Evolutionary conservation across 2,329 filamentous ascomycete genomes (phyloP).

Genomic region (Cladophialophora chaetospira): DNA sequence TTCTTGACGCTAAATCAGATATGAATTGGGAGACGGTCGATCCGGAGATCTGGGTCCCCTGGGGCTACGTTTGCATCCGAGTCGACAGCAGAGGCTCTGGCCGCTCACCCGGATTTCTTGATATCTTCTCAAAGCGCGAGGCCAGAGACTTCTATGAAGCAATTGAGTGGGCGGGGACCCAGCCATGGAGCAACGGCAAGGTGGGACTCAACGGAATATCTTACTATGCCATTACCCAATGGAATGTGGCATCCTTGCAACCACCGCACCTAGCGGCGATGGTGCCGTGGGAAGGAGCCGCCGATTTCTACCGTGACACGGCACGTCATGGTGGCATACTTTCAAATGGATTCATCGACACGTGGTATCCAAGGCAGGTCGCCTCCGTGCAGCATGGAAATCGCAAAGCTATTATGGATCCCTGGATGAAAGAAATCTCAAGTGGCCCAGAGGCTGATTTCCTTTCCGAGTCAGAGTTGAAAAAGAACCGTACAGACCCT

Average conservation of each 20-base stretch:
- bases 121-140: slow-evolving; percentile 48
- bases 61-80: slow-evolving; percentile 37
- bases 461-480: slow-evolving; percentile 38
- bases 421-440: slow-evolving; percentile 49
- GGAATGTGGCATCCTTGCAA: slow-evolving; percentile 45
- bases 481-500: slow-evolving; percentile 44
- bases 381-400: slow-evolving; percentile 68
- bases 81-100: slow-evolving; percentile 35
- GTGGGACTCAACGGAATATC: slow-evolving; percentile 50
- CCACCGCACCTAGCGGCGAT: slow-evolving; percentile 48
- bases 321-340: slow-evolving; percentile 64
- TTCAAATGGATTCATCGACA: slow-evolving; percentile 59
- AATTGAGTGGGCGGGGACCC: slow-evolving; percentile 45
- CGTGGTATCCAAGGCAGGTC: slow-evolving; percentile 53
- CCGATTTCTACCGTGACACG: slow-evolving; percentile 53
- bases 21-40: slow-evolving; percentile 49
- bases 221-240: slow-evolving; percentile 46
- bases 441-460: slow-evolving; percentile 51
- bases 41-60: slow-evolving; percentile 35
- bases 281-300: slow-evolving; percentile 52
- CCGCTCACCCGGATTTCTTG: slow-evolving; percentile 37
- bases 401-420: slow-evolving; percentile 36
- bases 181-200: slow-evolving; percentile 49
- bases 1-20: background rate
- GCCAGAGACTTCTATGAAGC: slow-evolving; percentile 50